These are phyloP conservation scores for slime mould (Dictyostelium discoideum) DNA, from an alignment of 78 protist genomes.

Conservation along the genomic window DNA sequence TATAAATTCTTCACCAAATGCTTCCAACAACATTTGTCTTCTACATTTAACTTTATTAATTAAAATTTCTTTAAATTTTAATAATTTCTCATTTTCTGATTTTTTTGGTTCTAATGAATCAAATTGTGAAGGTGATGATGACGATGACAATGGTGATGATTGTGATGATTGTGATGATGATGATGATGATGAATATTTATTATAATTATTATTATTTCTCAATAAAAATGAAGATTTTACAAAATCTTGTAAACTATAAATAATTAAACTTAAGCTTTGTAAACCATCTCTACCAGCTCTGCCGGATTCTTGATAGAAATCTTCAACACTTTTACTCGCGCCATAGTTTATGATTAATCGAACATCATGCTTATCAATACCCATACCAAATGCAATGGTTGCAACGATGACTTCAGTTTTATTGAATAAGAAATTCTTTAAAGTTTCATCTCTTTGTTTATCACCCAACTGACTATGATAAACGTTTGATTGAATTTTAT, in stretches of 20 bases:
- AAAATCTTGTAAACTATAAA: constrained; percentile 36
- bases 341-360: constrained; percentile 93
- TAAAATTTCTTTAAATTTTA: background rate
- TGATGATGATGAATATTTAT: background rate
- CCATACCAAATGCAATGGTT: constrained; percentile 99
- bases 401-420: constrained; percentile 89
- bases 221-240: background rate
- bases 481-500: background rate
- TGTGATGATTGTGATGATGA: too few species aligned
- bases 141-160: too few species aligned
- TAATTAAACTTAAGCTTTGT: constrained; percentile 17
- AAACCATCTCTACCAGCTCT: constrained; percentile 96
- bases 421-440: constrained; percentile 79
- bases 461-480: constrained; percentile 73
- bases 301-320: constrained; percentile 96
- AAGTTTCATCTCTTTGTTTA: constrained; percentile 36
- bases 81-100: background rate
- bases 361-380: constrained; percentile 95
- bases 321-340: constrained; percentile 94
- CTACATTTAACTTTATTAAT: constrained; percentile 2
- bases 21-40: background rate
- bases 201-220: background rate
- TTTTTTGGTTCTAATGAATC: background rate
- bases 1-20: background rate
- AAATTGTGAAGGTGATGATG: background rate